Percentiles rank a stretch among this genome's conserved stretches.
Conservation (phyloP, 1,284 basidiomycete species). For the Violaceomyces palustris region DNA sequence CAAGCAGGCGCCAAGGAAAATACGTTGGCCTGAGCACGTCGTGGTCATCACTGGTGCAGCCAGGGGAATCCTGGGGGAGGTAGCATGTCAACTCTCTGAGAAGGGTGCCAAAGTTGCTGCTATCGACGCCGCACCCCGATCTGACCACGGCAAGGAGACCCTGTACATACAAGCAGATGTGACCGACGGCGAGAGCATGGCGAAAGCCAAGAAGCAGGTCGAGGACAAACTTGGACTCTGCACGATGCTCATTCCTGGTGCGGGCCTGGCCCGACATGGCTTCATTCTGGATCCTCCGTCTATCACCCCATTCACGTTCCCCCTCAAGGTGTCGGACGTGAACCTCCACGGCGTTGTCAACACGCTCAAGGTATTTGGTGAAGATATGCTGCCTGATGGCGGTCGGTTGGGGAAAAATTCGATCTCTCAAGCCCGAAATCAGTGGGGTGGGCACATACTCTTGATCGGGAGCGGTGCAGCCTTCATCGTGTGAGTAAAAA, state of each 20-base stretch:
- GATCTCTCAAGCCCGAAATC: slow-evolving; percentile 23
- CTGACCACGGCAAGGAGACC: slow-evolving; percentile 23
- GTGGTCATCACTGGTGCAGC: slow-evolving; percentile 38
- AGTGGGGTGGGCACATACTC: slow-evolving; percentile 38
- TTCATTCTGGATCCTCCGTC: slow-evolving; percentile 34
- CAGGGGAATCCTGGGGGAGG: slow-evolving; percentile 32
- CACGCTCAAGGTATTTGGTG: slow-evolving; percentile 35
- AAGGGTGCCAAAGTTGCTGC: slow-evolving; percentile 33
- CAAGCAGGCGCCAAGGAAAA: slow-evolving; percentile 9
- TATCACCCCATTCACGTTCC: slow-evolving; percentile 17
- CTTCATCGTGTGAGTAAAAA: slow-evolving; percentile 19
- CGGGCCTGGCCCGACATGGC: slow-evolving; percentile 27
- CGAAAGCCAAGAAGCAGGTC: slow-evolving; percentile 18
- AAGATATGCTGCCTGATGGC: slow-evolving; percentile 33
- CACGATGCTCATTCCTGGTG: slow-evolving; percentile 33
- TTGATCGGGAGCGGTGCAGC: slow-evolving; percentile 33
- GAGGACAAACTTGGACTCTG: slow-evolving; percentile 26
- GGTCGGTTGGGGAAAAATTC: slow-evolving; percentile 14
- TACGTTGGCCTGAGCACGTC: slow-evolving; percentile 29
- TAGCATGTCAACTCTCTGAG: slow-evolving; percentile 14
- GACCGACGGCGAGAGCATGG: slow-evolving; percentile 28
- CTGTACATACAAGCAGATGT: slow-evolving; percentile 33
- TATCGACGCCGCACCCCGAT: slow-evolving; percentile 25
- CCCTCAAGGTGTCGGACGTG: slow-evolving; percentile 26
- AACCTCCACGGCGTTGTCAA: slow-evolving; percentile 32